Evolutionary conservation across 2,329 filamentous ascomycete species (phyloP), one percentile per base, ranked within the genome.

Genomic region (Exophiala phaeomuriformis): DNA sequence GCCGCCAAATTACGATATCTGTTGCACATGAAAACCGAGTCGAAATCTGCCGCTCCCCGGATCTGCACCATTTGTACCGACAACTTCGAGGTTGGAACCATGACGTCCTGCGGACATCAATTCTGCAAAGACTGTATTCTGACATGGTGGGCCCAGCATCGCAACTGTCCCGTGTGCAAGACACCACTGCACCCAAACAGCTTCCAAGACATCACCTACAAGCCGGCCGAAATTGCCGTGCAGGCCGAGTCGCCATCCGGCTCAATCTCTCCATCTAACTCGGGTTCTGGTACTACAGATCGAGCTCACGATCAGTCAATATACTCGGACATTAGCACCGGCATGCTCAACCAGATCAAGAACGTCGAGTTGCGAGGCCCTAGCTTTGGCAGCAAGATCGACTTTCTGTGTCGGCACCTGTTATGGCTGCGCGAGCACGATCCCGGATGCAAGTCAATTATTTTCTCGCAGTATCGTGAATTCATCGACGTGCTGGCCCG

Each of bases 401-500:
- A 96, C 67, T 94, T 82, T 0, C 71, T 91, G 2, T 78, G 85
- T 30, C 80, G 88, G 2, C 93, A 97, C 67, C 71, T 97, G 2
- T 70, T 95, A 10, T 96, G 88, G 88, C 76, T 97, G 19, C 82
- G 91, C 2, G 77, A 86, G 61, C 82, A 87, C 45, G 90, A 96
- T 61, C 88, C 89, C 0, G 89, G 89, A 0, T 83, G 89, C 6
- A 97, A 97, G 67, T 87, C 88, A 0, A 86, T 98, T 66, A 79
- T 97, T n/a, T 98, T 95, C 68, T 94, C 88, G 1, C 91, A 97
- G 70, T 93, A 89, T 68, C 80, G 80, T 51, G 85, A 88, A 50
- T 97, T 96, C 62, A 75, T 97, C 1, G 73, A 78, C 0, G 82
- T 95, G 4, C 75, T 97, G 0, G 77, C 77, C 5, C 76, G 75